phyloP scores from a whole-genome alignment of 345 rosid genomes.

The Dipteronia sinensis region DNA sequence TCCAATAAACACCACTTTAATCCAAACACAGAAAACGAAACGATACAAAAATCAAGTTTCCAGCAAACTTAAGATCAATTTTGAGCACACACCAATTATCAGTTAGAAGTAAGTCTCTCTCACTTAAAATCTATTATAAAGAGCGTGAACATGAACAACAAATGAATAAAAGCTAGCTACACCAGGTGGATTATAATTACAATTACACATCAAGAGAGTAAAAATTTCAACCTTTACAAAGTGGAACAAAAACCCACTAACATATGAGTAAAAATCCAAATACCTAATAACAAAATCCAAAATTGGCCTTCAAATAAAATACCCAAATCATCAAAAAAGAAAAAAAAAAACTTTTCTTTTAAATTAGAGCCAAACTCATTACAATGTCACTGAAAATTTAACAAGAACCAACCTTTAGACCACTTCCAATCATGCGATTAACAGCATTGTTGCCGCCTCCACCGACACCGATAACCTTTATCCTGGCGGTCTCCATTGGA shows the following conservation, averaged over 20 bases:
- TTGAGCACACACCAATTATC: not conserved
- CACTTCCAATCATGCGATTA: constrained; percentile 96
- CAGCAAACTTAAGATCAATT: not conserved
- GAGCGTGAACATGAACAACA: not conserved
- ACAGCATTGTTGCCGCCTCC: constrained; percentile 99
- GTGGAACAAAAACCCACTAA: not conserved
- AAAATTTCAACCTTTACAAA: constrained; percentile 3
- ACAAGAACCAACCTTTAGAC: constrained; percentile 63
- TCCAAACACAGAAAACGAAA: not conserved
- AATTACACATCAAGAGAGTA: not conserved
- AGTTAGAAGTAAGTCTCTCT: not conserved
- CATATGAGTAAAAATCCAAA: not conserved
- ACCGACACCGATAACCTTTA: constrained; percentile 93
- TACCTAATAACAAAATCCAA: not conserved
- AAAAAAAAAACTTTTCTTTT: not conserved
- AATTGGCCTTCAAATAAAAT: not conserved
- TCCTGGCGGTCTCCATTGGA: constrained; percentile 82
- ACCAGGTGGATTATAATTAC: too few relatives aligned
- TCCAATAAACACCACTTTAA: not conserved
- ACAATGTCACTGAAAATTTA: not conserved
- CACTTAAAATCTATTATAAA: not conserved
- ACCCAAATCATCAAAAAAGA: not conserved
- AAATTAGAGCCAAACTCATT: not conserved
- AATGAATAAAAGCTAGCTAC: not conserved
- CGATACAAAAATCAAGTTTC: not conserved